phyloP scores from a whole-genome alignment of 148 eudicot genomes.

The Bassia scoparia region DNA sequence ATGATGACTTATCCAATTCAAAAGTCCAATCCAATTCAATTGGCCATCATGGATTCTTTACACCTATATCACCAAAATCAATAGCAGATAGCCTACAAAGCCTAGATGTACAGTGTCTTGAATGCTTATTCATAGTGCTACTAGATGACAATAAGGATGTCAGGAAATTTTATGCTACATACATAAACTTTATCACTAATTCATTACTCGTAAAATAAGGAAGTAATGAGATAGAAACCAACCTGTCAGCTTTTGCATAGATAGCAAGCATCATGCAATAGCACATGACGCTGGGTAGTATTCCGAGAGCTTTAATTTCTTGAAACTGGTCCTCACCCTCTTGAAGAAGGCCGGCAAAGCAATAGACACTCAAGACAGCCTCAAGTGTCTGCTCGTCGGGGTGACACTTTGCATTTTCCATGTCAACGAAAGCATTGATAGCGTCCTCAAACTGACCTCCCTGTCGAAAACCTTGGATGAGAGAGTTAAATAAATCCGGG shows the following conservation, averaged over 20 bases:
- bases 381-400: conserved; percentile 89
- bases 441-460: conserved; percentile 89
- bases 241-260: conserved; percentile 84
- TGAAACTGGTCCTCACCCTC: conserved; percentile 84
- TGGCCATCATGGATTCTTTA: neutral
- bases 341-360: conserved; percentile 83
- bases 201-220: neutral
- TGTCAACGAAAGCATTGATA: conserved; percentile 75
- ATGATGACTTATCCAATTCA: neutral
- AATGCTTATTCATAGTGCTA: conserved; percentile 2
- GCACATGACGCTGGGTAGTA: conserved; percentile 82
- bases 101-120: neutral
- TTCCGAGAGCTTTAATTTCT: conserved; percentile 78
- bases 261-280: conserved; percentile 96
- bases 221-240: conserved; percentile 19
- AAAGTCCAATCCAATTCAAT: neutral
- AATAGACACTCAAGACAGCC: conserved; percentile 85
- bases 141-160: neutral
- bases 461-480: conserved; percentile 86
- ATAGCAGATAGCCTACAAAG: no score
- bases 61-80: no score
- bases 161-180: neutral
- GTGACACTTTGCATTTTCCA: conserved; percentile 75
- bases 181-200: neutral
- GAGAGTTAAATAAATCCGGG: conserved; percentile 59